Evolutionary conservation across 1,139 yeast genomes (phyloP).

Genomic region (Torulaspora pretoriensis): DNA sequence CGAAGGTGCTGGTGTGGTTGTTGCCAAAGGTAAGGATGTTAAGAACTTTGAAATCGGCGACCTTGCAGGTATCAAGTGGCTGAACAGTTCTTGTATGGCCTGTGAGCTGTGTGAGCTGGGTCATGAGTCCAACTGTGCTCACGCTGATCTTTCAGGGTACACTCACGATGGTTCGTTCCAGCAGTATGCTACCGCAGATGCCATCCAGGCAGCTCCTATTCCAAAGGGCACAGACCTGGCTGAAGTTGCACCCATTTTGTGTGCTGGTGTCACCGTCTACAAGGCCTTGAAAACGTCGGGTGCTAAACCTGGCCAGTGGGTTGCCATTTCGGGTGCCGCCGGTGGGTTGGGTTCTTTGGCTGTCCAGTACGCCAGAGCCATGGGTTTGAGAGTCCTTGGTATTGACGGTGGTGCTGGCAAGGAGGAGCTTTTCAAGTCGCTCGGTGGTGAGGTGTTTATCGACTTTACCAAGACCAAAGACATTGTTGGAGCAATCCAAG

Average conservation of each 20-base stretch:
- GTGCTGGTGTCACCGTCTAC: slow-evolving; percentile 81
- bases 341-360: slow-evolving; percentile 79
- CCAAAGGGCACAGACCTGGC: slow-evolving; percentile 67
- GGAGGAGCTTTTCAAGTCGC: slow-evolving; percentile 48
- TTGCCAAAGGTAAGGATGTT: slow-evolving; percentile 63
- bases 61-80: slow-evolving; percentile 71
- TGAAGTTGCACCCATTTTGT: slow-evolving; percentile 62
- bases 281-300: slow-evolving; percentile 71
- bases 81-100: slow-evolving; percentile 64
- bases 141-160: slow-evolving; percentile 69
- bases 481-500: slow-evolving; percentile 50
- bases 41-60: slow-evolving; percentile 67
- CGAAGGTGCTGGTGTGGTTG: slow-evolving; percentile 81
- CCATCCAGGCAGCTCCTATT: slow-evolving; percentile 68
- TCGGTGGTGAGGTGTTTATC: slow-evolving; percentile 66
- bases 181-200: slow-evolving; percentile 76
- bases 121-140: slow-evolving; percentile 62
- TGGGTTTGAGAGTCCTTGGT: slow-evolving; percentile 69
- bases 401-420: slow-evolving; percentile 74
- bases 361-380: slow-evolving; percentile 66
- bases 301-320: slow-evolving; percentile 66
- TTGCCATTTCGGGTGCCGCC: slow-evolving; percentile 72
- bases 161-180: slow-evolving; percentile 80
- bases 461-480: slow-evolving; percentile 61
- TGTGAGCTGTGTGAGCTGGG: slow-evolving; percentile 67